Conservation (phyloP, 345 rosid species). For the Populus tremula region DNA sequence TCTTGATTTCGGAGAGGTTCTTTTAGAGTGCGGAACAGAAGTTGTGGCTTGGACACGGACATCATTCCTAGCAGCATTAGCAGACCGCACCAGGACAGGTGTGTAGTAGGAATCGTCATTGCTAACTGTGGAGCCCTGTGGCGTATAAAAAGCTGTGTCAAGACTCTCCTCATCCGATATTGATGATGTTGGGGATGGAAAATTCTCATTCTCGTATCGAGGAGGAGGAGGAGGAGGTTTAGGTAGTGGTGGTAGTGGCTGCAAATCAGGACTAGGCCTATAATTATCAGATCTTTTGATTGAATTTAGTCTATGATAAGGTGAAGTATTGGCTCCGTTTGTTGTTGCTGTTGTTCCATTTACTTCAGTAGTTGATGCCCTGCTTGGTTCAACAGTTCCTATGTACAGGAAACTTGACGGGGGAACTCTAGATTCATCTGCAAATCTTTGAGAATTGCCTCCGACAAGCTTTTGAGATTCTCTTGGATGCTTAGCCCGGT, state of each 20-base stretch:
- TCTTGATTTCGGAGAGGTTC: conserved; percentile 77
- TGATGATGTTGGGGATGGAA: conserved; percentile 46
- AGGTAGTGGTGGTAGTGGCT: conserved; percentile 78
- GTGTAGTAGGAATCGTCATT: conserved; percentile 67
- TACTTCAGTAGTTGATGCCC: conserved; percentile 42
- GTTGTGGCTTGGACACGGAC: conserved; percentile 12
- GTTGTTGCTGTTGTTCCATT: conserved; percentile 19
- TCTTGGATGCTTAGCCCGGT: conserved; percentile 52
- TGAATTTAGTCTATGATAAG: conserved; percentile 69
- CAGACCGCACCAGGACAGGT: conserved; percentile 24
- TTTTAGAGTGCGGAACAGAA: conserved; percentile 68
- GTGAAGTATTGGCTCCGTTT: conserved; percentile 46
- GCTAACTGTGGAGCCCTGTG: conserved; percentile 66
- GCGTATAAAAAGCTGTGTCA: conserved; percentile 67
- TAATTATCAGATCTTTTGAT: conserved; percentile 78
- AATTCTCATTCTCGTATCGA: conserved; percentile 28
- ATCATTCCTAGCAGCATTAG: conserved; percentile 9
- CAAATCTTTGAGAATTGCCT: conserved; percentile 41
- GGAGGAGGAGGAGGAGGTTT: conserved; percentile 38
- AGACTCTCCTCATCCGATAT: conserved; percentile 65
- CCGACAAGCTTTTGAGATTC: conserved; percentile 79
- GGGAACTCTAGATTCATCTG: conserved; percentile 51
- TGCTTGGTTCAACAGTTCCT: conserved; percentile 80
- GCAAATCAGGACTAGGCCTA: conserved; percentile 92
- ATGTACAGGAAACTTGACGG: conserved; percentile 78